phyloP scores from a whole-genome alignment of 768 basidiomycete species.

The Xerocomellus chrysenteron region DNA sequence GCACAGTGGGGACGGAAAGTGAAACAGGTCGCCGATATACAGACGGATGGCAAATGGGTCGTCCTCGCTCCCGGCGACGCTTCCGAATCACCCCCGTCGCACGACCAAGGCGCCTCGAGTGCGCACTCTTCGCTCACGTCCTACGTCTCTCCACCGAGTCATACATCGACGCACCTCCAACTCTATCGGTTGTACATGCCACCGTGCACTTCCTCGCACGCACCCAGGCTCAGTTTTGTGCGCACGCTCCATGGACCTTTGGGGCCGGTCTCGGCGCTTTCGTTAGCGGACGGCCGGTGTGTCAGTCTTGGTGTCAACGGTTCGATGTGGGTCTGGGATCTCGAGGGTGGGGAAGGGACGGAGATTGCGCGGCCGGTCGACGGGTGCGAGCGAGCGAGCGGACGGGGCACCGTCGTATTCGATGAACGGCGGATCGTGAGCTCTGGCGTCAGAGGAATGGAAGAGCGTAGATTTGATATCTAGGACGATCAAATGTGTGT shows the following conservation, averaged over 20 bases:
- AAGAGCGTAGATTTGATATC: constrained; percentile 37
- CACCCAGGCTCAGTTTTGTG: constrained; percentile 68
- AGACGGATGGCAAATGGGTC: constrained; percentile 86
- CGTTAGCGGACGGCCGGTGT: constrained; percentile 80
- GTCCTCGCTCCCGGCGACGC: constrained; percentile 64
- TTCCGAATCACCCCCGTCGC: constrained; percentile 15
- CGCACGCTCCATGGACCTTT: constrained; percentile 69
- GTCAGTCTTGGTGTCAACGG: constrained; percentile 72
- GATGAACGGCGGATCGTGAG: constrained; percentile 74
- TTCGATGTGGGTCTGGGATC: constrained; percentile 84
- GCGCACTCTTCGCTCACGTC: constrained; percentile 26
- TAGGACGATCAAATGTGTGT: constrained; percentile 8
- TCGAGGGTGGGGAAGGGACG: constrained; percentile 52
- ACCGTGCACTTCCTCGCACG: constrained; percentile 45
- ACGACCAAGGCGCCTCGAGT: constrained; percentile 13
- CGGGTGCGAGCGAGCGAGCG: constrained; percentile 32
- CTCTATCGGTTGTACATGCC: constrained; percentile 73
- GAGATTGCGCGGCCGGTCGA: constrained; percentile 34
- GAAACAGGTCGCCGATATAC: constrained; percentile 62
- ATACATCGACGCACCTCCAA: constrained; percentile 59
- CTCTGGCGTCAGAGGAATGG: constrained; percentile 31
- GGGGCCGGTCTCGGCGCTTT: constrained; percentile 63
- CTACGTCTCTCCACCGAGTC: constrained; percentile 38
- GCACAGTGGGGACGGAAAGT: constrained; percentile 83
- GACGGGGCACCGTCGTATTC: constrained; percentile 55